These are phyloP conservation scores for Aspergillus campestris DNA, from an alignment of 495 filamentous ascomycete species.

Conservation along the genomic window DNA sequence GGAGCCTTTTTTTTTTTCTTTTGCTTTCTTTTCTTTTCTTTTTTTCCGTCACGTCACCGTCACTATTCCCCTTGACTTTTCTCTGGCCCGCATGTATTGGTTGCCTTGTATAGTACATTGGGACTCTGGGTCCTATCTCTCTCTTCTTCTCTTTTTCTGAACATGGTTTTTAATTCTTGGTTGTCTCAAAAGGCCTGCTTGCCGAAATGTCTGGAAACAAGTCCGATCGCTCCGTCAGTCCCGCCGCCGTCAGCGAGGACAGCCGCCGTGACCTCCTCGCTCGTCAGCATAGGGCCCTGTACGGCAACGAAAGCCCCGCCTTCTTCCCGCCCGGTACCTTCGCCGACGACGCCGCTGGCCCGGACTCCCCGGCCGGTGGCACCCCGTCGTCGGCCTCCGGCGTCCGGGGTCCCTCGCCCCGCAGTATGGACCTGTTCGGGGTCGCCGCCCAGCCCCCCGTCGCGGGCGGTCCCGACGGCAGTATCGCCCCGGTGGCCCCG, in stretches of 20 bases:
- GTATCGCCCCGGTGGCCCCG: constrained; percentile 22
- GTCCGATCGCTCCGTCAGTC: constrained; percentile 86
- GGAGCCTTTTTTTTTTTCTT: constrained; percentile 19
- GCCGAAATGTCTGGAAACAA: constrained; percentile 77
- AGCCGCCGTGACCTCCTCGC: constrained; percentile 93
- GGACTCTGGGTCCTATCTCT: constrained; percentile 17
- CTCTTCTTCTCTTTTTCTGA: constrained; percentile 15
- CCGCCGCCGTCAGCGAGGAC: constrained; percentile 85
- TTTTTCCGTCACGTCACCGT: not conserved
- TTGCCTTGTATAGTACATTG: constrained; percentile 45
- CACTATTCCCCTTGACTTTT: constrained; percentile 30
- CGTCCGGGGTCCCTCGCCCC: constrained; percentile 51
- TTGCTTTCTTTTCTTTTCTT: constrained; percentile 16
- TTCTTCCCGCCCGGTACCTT: constrained; percentile 54
- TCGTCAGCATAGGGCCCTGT: constrained; percentile 87
- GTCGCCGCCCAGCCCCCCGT: constrained; percentile 34
- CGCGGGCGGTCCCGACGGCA: constrained; percentile 27
- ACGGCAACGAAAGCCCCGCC: constrained; percentile 61
- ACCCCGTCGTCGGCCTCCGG: constrained; percentile 44
- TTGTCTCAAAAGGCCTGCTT: constrained; percentile 58
- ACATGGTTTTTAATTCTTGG: constrained; percentile 41
- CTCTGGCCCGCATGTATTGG: constrained; percentile 30
- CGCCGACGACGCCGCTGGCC: constrained; percentile 55
- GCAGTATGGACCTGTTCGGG: constrained; percentile 55
- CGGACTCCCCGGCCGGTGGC: constrained; percentile 49